Base-by-base conservation (phyloP, 2,329 filamentous ascomycete genomes). In the Ascomycota sp. region DNA sequence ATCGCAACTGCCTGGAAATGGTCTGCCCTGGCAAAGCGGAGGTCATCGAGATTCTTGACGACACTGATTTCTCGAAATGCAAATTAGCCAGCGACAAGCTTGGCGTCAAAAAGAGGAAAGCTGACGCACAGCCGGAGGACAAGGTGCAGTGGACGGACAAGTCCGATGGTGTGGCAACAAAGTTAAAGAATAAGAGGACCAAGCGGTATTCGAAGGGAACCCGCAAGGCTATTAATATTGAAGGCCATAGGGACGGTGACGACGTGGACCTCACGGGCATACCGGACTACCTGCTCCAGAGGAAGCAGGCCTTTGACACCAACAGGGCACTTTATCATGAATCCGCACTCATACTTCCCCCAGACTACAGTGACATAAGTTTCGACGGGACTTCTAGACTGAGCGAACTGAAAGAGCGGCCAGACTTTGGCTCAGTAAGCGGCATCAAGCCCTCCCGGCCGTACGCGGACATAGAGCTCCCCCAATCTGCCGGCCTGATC, bases 401-500 rank as follows among this genome's bases (percentile, higher is more conserved):
- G 0, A 39, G 40, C 1, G 45, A 47, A 9, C 49, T 81, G 9
- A 57, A 65, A 35, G 74, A 84, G 49, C 74, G 73, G 34, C 86
- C 86, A 0, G 56, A 66, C 2, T 78, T 95, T 35, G 50, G 64
- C 44, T 47, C 52, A 24, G 47, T 47, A 43, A 58, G 61, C 45
- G 56, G 61, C 3, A 56, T 77, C 34, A 72, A 68, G 34, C 74
- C 79, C 0, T 76, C 68, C 27, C 66, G 75, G 10, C 60, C 63
- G 0, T 84, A 89, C 51, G 62, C 74, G 44, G 80, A 91, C 40
- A 75, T 92, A 32, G 60, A 69, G 31, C 61, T 95, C 21, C 66
- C 68, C 10, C 72, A 74, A 42, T 91, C 84, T 1, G 67, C 71
- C 1, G 86, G 84, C 0, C 48, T 83, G 4, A 83, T 98, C 29